Conservation (phyloP, 768 basidiomycete species). For the Kwoniella sp. region DNA sequence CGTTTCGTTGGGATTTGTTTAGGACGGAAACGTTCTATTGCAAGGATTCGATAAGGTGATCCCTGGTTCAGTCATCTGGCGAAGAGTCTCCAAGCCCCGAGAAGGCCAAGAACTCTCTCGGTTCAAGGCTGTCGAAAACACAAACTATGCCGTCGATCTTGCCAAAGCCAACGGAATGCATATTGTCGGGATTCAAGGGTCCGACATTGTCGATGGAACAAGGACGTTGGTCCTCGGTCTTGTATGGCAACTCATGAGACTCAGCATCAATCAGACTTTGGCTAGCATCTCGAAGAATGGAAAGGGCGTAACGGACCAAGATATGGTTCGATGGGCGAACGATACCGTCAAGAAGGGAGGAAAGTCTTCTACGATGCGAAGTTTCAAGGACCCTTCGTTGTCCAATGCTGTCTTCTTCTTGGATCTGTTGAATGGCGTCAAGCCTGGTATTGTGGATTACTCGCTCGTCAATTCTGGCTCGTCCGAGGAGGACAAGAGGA, state of each 20-base stretch:
- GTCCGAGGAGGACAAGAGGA: conserved; percentile 81
- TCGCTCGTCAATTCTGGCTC: conserved; percentile 64
- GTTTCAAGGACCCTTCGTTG: conserved; percentile 90
- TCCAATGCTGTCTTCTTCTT: conserved; percentile 91
- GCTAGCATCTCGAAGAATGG: conserved; percentile 69
- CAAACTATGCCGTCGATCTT: conserved; percentile 92
- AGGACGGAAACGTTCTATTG: conserved; percentile 80
- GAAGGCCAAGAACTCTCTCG: conserved; percentile 78
- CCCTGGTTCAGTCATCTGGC: conserved; percentile 91
- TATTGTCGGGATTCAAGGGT: conserved; percentile 94
- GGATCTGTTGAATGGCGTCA: conserved; percentile 83
- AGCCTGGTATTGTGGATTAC: conserved; percentile 94
- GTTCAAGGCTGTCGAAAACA: conserved; percentile 98
- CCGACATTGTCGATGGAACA: conserved; percentile 92
- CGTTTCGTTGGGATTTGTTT: not conserved
- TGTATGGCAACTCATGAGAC: conserved; percentile 93
- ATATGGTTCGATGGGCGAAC: conserved; percentile 97
- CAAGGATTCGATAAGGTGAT: conserved; percentile 96
- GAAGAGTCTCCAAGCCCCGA: conserved; percentile 92
- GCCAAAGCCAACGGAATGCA: conserved; percentile 91
- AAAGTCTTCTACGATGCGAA: conserved; percentile 65
- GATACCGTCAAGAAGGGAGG: conserved; percentile 69
- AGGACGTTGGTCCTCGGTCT: conserved; percentile 92
- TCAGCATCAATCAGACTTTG: conserved; percentile 90
- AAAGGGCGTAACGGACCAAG: conserved; percentile 81